Base-by-base conservation (phyloP, 495 filamentous ascomycete species). In the Immersiella caudata region DNA sequence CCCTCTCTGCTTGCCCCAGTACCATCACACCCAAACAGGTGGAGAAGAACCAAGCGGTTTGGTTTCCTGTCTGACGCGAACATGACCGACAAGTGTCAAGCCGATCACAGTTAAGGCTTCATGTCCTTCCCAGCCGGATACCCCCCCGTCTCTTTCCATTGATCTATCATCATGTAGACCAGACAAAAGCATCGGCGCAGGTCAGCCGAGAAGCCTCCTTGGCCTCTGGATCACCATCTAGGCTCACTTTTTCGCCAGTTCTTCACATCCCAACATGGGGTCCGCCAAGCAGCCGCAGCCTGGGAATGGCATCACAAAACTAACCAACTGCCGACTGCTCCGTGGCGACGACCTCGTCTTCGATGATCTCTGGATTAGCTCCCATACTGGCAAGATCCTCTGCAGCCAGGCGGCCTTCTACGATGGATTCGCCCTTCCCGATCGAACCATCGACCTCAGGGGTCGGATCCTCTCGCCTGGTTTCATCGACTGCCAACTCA, bases 401-500 rank as follows among this genome's bases (percentile, higher is more conserved):
- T 80, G 83, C 64, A 88, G 88, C 68, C 91, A 94, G 75, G 83
- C 88, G 58, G 85, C 87, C 40, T 93, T 93, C 76, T 94, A 93
- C 80, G 88, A 87, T 65, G 81, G 90, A 52, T 84, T 89, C 61
- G 73, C 78, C n/a, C 75, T 84, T 6, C 86, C 88, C 6, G 85
- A 88, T 70, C 67, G 74, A 59, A 82, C 88, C 60, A 80, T 95
- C 70, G 85, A 96, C 70, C 86, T 95, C 14, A 82, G 86, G n/a
- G 90, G 90, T 56, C 88, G 89, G 67, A 93, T 95, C 71, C 70
- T 96, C 24, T 86, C 91, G 14, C 91, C 92, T 0, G 93, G 92
- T 16, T 84, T 95, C 70, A 92, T 96, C 71, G 93, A 96, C 71
- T 88, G 91, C 57, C 93, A 96, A 73, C 84, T 94, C 55, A 96